These are phyloP conservation scores for Benincasa hispida DNA, from an alignment of 306 rosid genomes.

Conservation along the genomic window DNA sequence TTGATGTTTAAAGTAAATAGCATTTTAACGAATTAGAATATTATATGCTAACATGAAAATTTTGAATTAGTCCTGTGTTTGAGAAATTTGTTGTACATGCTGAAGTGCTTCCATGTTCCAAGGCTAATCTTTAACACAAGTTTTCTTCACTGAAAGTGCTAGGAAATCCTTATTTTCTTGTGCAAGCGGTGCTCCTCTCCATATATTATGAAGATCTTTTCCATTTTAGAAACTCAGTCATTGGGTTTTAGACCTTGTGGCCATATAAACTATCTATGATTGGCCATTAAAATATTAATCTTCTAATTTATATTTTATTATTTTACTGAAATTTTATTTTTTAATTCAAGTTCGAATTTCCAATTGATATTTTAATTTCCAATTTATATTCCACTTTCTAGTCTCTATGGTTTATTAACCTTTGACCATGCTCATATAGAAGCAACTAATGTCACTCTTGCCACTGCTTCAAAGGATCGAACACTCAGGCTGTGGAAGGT, in stretches of 20 bases:
- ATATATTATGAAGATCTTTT: background rate
- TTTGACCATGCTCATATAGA: constrained; percentile 23
- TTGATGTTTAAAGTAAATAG: too few species aligned
- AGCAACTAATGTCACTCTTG: constrained; percentile 31
- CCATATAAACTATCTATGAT: background rate
- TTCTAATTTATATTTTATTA: background rate
- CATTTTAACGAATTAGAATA: background rate
- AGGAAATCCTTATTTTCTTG: background rate
- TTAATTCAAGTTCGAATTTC: background rate
- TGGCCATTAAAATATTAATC: background rate
- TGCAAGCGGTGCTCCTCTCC: background rate
- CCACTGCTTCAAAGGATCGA: constrained; percentile 83
- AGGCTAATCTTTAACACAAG: background rate
- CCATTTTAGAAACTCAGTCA: background rate
- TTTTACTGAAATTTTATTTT: background rate
- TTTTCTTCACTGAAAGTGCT: background rate
- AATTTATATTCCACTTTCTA: background rate
- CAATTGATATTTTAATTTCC: background rate
- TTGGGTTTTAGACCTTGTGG: background rate
- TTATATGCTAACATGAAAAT: background rate
- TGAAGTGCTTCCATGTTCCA: background rate
- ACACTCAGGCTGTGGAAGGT: constrained; percentile 93
- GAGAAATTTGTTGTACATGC: background rate
- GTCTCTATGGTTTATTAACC: background rate
- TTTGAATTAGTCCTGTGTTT: background rate